A percentile compares a stretch with the other conserved stretches of the same genome.
phyloP scores from a whole-genome alignment of 495 filamentous ascomycete genomes.

The Lepidopterella palustris region DNA sequence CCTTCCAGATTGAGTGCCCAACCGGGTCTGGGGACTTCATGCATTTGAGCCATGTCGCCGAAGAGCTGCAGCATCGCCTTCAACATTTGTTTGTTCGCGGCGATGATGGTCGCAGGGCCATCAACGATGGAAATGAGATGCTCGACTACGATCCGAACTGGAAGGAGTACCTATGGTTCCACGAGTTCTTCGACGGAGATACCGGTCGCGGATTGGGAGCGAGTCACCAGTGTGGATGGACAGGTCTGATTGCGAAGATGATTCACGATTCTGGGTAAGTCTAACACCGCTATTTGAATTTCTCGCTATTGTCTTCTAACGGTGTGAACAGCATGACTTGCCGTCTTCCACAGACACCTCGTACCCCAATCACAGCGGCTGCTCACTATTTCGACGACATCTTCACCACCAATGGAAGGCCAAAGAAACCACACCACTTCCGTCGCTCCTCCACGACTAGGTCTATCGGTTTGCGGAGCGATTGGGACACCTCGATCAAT shows the following conservation, averaged over 20 bases:
- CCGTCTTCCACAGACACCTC: conserved; percentile 86
- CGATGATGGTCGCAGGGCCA: conserved; percentile 77
- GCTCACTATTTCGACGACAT: conserved; percentile 94
- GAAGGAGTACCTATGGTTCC: conserved; percentile 91
- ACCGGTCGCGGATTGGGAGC: conserved; percentile 82
- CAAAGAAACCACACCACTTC: conserved; percentile 45
- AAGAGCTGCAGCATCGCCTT: conserved; percentile 90
- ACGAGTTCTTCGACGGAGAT: conserved; percentile 96
- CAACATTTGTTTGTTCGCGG: conserved; percentile 83
- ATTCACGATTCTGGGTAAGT: conserved; percentile 92
- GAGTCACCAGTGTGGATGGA: conserved; percentile 96
- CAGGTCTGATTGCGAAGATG: conserved; percentile 90
- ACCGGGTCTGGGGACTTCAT: conserved; percentile 90
- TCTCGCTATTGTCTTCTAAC: conserved; percentile 9
- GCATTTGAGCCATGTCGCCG: conserved; percentile 93
- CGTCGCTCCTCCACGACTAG: conserved; percentile 77
- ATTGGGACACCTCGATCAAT: conserved; percentile 54
- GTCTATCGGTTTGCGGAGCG: conserved; percentile 81
- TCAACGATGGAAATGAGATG: conserved; percentile 72
- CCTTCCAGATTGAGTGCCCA: conserved; percentile 84
- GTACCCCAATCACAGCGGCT: conserved; percentile 73
- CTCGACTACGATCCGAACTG: conserved; percentile 88
- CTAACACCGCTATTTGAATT: neutral
- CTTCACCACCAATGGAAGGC: conserved; percentile 50
- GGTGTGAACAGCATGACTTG: conserved; percentile 61